Evolutionary conservation across 2,329 filamentous ascomycete species (phyloP).

Genomic region (Arthrobotrys sinensis): DNA sequence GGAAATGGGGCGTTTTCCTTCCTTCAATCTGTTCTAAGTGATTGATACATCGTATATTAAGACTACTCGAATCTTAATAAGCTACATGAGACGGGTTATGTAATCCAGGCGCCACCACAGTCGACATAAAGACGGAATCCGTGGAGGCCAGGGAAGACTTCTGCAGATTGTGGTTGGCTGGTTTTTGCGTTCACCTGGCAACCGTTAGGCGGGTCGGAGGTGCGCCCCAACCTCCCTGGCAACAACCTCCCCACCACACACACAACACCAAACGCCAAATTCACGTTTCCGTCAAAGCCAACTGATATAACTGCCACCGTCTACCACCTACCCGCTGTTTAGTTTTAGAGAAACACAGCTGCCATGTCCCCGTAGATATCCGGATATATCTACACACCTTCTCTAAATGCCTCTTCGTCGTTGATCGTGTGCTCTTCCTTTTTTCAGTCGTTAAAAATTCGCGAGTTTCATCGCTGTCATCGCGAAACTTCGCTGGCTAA

Average conservation of each 20-base stretch:
- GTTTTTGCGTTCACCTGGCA: slow-evolving; percentile 54
- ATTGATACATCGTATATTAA: too few species aligned
- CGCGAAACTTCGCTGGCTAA: slow-evolving; percentile 12
- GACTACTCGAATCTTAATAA: too few species aligned
- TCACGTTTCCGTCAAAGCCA: slow-evolving; percentile 33
- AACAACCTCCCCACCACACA: slow-evolving; percentile 44
- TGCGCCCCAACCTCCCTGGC: slow-evolving; percentile 46
- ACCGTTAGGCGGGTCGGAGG: slow-evolving; percentile 39
- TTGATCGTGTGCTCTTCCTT: slow-evolving; percentile 40
- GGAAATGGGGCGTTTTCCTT: slow-evolving; percentile 56
- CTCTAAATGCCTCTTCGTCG: slow-evolving; percentile 41
- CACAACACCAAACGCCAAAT: slow-evolving; percentile 53
- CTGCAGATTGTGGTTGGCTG: slow-evolving; percentile 24
- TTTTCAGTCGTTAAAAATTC: slow-evolving; percentile 7
- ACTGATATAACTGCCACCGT: slow-evolving; percentile 36
- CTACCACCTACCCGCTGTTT: slow-evolving; percentile 25
- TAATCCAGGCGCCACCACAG: neutral
- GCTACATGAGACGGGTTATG: neutral
- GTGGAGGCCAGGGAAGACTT: neutral
- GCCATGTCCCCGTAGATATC: slow-evolving; percentile 50
- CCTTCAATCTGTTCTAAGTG: neutral
- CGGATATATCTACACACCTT: slow-evolving; percentile 45
- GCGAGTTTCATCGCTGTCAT: slow-evolving; percentile 1
- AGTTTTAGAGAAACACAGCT: slow-evolving; percentile 22
- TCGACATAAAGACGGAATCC: neutral